phyloP scores from a whole-genome alignment of 1,139 yeast species.

The Eremothecium sinecaudum region DNA sequence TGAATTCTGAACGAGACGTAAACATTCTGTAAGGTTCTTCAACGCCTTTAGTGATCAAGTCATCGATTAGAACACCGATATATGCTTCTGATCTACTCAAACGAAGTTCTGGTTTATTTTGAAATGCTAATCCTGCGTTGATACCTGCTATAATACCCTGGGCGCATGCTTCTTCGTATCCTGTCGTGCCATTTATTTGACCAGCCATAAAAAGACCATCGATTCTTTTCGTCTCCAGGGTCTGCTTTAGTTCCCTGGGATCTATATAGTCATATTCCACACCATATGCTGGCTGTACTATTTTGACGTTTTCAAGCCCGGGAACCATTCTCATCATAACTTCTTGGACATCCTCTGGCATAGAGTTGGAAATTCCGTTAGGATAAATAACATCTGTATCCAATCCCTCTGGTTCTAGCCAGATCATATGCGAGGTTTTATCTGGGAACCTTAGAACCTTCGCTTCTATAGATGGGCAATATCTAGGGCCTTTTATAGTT shows the following conservation, averaged over 20 bases:
- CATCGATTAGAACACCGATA: slow-evolving; percentile 88
- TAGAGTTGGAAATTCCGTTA: slow-evolving; percentile 89
- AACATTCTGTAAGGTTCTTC: slow-evolving; percentile 98
- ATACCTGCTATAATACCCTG: slow-evolving; percentile 95
- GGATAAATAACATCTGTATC: slow-evolving; percentile 84
- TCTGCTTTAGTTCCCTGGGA: slow-evolving; percentile 72
- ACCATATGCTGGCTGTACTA: slow-evolving; percentile 95
- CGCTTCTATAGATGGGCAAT: slow-evolving; percentile 94
- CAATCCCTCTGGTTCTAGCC: slow-evolving; percentile 96
- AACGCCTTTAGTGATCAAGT: slow-evolving; percentile 88
- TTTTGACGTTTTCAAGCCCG: slow-evolving; percentile 78
- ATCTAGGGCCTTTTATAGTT: slow-evolving; percentile 92
- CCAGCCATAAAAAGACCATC: slow-evolving; percentile 85
- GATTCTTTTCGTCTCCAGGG: slow-evolving; percentile 74
- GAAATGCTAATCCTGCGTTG: slow-evolving; percentile 51
- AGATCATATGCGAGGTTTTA: slow-evolving; percentile 66
- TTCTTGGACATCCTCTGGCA: slow-evolving; percentile 89
- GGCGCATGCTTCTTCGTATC: slow-evolving; percentile 97
- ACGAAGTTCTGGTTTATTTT: slow-evolving; percentile 39
- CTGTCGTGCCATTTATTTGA: slow-evolving; percentile 97
- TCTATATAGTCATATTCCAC: slow-evolving; percentile 96
- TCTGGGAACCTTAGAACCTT: slow-evolving; percentile 75
- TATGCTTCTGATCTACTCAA: slow-evolving; percentile 77
- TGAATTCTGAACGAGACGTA: slow-evolving; percentile 88
- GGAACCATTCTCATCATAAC: slow-evolving; percentile 67